phyloP scores from a whole-genome alignment of 495 filamentous ascomycete species.

The Aspergillus ellipticus region DNA sequence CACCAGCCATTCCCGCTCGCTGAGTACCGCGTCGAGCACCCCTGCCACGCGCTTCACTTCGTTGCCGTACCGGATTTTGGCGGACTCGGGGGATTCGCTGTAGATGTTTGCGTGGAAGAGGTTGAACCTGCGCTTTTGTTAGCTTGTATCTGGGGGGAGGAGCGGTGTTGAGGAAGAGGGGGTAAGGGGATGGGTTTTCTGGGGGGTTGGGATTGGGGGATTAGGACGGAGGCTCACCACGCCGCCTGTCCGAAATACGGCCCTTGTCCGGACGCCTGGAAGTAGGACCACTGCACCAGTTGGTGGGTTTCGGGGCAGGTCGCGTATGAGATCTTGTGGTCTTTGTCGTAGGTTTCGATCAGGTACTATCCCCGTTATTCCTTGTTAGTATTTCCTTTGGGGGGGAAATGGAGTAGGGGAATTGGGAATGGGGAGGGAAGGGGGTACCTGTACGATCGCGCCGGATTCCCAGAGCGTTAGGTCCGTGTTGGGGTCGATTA shows the following conservation, averaged over 20 bases:
- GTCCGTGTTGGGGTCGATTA: conserved; percentile 57
- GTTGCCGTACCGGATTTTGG: conserved; percentile 48
- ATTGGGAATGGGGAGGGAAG: neutral
- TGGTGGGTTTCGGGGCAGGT: conserved; percentile 34
- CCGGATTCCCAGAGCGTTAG: conserved; percentile 61
- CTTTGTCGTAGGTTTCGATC: conserved; percentile 55
- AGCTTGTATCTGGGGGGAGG: too few species aligned
- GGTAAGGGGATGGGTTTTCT: neutral
- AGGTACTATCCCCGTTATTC: conserved; percentile 38
- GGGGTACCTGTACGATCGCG: conserved; percentile 49
- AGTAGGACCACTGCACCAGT: conserved; percentile 54
- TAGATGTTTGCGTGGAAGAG: neutral
- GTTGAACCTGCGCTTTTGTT: neutral
- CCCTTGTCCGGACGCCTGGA: conserved; percentile 57
- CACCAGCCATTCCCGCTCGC: conserved; percentile 47
- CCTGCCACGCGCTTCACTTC: conserved; percentile 51
- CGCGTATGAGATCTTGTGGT: conserved; percentile 48
- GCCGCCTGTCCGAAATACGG: conserved; percentile 53
- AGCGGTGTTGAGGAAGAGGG: too few species aligned
- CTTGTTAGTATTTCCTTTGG: neutral
- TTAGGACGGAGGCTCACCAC: conserved; percentile 36
- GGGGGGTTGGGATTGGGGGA: conserved; percentile 44
- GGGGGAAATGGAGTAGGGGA: too few species aligned
- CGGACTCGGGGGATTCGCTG: conserved; percentile 20
- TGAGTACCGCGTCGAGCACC: conserved; percentile 50